Evolutionary conservation across 176 grass and related monocot species (phyloP).

Genomic region (Carex littledalei): DNA sequence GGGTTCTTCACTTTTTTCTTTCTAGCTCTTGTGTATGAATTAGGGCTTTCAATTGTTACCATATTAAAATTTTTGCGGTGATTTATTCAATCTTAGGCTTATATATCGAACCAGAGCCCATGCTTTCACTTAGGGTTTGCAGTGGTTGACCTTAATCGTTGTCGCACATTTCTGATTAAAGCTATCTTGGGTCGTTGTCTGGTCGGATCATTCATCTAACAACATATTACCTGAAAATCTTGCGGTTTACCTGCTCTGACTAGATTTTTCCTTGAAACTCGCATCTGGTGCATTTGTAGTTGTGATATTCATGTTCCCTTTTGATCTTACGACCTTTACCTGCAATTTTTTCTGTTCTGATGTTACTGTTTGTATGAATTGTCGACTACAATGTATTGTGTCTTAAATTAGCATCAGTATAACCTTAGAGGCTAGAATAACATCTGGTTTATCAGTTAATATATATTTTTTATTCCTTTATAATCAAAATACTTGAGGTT

Average conservation of each 20-base stretch:
- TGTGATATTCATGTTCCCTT: not conserved
- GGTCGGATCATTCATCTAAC: not conserved
- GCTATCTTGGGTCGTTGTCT: not conserved
- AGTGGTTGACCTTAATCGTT: not conserved
- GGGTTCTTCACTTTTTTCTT: not conserved
- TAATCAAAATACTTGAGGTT: not conserved
- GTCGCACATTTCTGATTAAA: not conserved
- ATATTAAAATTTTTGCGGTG: not conserved
- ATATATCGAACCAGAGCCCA: not conserved
- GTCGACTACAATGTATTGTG: not conserved
- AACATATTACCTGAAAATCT: not conserved
- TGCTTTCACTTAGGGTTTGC: constrained; percentile 15
- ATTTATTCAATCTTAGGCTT: not conserved
- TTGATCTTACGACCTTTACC: not conserved
- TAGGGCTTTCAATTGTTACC: not conserved
- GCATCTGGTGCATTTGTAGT: not conserved
- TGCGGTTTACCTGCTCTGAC: not conserved
- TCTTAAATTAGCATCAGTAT: not conserved
- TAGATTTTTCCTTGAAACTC: not conserved
- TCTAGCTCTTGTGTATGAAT: not conserved
- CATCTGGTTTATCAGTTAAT: not conserved
- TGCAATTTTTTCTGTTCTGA: not conserved
- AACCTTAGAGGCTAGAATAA: not conserved
- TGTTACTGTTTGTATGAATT: not conserved
- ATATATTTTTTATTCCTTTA: not conserved